Percentiles rank a stretch among this genome's conserved stretches.
phyloP scores from a whole-genome alignment of 192 early-diverging fungal species.

The Coemansia sp. region DNA sequence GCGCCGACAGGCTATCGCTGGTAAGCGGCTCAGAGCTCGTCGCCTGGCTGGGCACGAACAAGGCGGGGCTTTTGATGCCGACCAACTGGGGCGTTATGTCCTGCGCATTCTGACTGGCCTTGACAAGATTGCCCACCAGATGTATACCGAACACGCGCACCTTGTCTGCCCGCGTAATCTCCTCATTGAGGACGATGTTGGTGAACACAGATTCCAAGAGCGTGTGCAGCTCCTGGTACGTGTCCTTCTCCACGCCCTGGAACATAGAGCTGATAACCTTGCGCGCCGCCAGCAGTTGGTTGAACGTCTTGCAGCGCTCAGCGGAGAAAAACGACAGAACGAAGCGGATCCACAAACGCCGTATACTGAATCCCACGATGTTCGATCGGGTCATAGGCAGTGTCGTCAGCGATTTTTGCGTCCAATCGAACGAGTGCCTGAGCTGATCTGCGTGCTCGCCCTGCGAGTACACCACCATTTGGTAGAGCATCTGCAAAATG shows the following conservation, averaged over 20 bases:
- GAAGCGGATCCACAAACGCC: conserved; percentile 48
- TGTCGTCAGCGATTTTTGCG: conserved; percentile 15
- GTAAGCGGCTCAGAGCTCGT: not conserved
- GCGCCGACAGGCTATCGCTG: conserved; percentile 30
- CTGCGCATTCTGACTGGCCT: conserved; percentile 18
- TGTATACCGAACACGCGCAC: conserved; percentile 30
- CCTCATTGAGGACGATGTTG: conserved; percentile 29
- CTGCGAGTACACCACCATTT: conserved; percentile 26
- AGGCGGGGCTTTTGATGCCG: conserved; percentile 15
- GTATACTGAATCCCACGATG: conserved; percentile 36
- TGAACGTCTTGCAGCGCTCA: conserved; percentile 24
- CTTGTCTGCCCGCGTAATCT: conserved; percentile 26
- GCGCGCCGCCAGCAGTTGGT: conserved; percentile 29
- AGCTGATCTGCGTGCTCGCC: conserved; percentile 43
- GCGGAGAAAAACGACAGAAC: conserved; percentile 45
- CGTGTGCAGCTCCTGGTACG: conserved; percentile 40
- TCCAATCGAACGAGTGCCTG: conserved; percentile 45
- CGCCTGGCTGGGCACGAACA: conserved; percentile 17
- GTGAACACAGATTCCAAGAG: conserved; percentile 22
- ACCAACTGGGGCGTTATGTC: conserved; percentile 12
- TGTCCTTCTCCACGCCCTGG: conserved; percentile 32
- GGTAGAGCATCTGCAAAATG: conserved; percentile 33
- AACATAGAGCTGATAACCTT: conserved; percentile 30
- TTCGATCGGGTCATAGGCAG: conserved; percentile 22
- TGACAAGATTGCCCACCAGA: conserved; percentile 33